Percentiles rank a stretch among this genome's conserved stretches.
phyloP scores from a whole-genome alignment of 1,284 basidiomycete species.

The Cutaneotrichosporon arboriforme region DNA sequence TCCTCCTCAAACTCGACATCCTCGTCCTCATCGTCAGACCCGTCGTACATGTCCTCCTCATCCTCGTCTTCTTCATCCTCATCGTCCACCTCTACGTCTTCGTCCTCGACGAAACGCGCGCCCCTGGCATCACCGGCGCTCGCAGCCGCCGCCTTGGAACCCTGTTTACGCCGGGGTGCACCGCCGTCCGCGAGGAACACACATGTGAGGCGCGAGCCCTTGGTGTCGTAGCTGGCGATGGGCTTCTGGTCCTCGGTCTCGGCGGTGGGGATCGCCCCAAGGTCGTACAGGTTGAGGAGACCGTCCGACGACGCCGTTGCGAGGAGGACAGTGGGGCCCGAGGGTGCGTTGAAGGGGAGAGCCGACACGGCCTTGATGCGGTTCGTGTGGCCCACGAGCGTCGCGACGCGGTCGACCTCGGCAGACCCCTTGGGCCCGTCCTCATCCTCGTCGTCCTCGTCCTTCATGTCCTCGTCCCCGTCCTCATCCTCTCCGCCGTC shows the following conservation, averaged over 20 bases:
- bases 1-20: constrained; percentile 1
- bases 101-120: constrained; percentile 21
- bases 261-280: constrained; percentile 50
- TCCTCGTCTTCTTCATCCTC: constrained; percentile 27
- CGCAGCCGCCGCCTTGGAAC: constrained; percentile 44
- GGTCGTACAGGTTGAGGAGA: constrained; percentile 70
- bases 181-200: constrained; percentile 60
- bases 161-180: constrained; percentile 38
- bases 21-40: constrained; percentile 23
- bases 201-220: constrained; percentile 76
- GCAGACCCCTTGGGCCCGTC: constrained; percentile 25
- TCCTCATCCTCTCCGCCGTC: constrained; percentile 26
- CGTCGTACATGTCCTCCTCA: constrained; percentile 20
- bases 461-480: constrained; percentile 21
- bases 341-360: constrained; percentile 27
- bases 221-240: constrained; percentile 68
- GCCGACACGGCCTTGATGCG: constrained; percentile 43
- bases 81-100: constrained; percentile 29
- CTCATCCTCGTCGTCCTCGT: constrained; percentile 23
- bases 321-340: constrained; percentile 56
- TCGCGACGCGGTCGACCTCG: constrained; percentile 33
- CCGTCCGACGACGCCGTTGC: constrained; percentile 79
- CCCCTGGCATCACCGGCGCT: constrained; percentile 31
- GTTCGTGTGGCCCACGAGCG: constrained; percentile 44
- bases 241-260: constrained; percentile 46